A percentile compares a stretch with the other conserved stretches of the same genome.
These are phyloP conservation scores for Yamadazyma sp. DNA, from an alignment of 805 yeast genomes.

Conservation along the genomic window DNA sequence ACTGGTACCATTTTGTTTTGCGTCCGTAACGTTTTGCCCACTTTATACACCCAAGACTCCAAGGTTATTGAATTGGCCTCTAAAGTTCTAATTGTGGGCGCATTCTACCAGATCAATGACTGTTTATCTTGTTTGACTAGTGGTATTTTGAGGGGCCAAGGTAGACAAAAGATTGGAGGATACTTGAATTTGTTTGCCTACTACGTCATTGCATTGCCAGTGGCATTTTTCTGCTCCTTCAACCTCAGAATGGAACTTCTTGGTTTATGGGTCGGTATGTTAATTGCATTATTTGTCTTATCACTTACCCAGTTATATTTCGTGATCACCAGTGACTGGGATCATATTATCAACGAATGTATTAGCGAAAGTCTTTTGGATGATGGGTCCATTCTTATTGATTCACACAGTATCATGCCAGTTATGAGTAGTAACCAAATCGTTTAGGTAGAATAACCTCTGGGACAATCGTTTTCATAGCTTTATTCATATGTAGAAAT, in stretches of 20 bases:
- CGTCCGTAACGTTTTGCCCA: constrained; percentile 39
- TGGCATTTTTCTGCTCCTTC: constrained; percentile 46
- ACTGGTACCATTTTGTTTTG: constrained; percentile 38
- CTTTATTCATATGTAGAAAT: neutral
- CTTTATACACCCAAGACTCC: constrained; percentile 41
- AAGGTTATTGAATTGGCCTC: constrained; percentile 38
- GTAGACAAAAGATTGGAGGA: constrained; percentile 58
- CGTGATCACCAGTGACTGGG: constrained; percentile 46
- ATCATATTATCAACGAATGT: constrained; percentile 37
- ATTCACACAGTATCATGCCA: constrained; percentile 33
- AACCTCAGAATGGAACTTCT: constrained; percentile 35
- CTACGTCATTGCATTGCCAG: constrained; percentile 50
- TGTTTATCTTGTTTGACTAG: constrained; percentile 49
- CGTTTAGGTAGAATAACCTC: no score
- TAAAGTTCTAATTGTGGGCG: constrained; percentile 45
- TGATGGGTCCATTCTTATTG: constrained; percentile 29
- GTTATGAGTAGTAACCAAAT: constrained; percentile 25
- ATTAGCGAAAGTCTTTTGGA: constrained; percentile 44
- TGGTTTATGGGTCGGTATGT: constrained; percentile 52
- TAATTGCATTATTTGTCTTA: constrained; percentile 41
- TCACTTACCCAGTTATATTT: constrained; percentile 42
- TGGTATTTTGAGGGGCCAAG: constrained; percentile 59
- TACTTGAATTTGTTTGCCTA: constrained; percentile 48
- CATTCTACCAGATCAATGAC: constrained; percentile 54
- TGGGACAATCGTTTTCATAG: no score